Evolutionary conservation across 768 basidiomycete genomes (phyloP).

Genomic region (Suillus discolor): DNA sequence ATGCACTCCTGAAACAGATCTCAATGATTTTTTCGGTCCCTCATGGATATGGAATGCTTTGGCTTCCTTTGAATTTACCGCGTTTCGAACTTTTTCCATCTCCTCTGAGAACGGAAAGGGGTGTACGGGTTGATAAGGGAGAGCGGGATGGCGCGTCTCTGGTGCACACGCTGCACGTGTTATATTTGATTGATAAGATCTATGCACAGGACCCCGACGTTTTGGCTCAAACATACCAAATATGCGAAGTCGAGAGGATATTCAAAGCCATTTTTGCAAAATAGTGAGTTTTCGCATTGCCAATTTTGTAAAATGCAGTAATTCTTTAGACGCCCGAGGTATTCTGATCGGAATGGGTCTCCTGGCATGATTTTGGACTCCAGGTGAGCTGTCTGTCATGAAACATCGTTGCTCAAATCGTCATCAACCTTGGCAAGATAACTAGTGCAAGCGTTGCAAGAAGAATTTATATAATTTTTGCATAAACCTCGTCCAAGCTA

Average conservation of each 20-base stretch:
- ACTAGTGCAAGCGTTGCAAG: background rate
- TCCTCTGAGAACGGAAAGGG: background rate
- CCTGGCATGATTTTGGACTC: background rate
- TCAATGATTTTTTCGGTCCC: background rate
- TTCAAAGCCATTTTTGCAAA: background rate
- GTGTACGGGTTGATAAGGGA: background rate
- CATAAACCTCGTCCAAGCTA: background rate
- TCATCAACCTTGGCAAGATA: background rate
- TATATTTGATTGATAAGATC: background rate
- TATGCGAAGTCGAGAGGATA: background rate
- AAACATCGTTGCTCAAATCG: background rate
- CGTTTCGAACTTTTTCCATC: background rate
- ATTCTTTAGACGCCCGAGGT: background rate
- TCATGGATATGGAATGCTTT: background rate
- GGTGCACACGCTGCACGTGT: background rate
- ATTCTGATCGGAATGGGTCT: background rate
- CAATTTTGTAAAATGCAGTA: background rate
- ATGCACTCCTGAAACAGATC: background rate
- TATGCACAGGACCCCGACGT: background rate
- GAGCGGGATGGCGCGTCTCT: background rate
- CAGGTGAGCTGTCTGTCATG: background rate
- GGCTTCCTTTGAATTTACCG: background rate
- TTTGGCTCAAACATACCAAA: background rate
- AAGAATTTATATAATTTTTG: background rate
- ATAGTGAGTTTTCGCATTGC: background rate